Conservation (phyloP, 768 basidiomycete genomes). For the Postia placenta region DNA sequence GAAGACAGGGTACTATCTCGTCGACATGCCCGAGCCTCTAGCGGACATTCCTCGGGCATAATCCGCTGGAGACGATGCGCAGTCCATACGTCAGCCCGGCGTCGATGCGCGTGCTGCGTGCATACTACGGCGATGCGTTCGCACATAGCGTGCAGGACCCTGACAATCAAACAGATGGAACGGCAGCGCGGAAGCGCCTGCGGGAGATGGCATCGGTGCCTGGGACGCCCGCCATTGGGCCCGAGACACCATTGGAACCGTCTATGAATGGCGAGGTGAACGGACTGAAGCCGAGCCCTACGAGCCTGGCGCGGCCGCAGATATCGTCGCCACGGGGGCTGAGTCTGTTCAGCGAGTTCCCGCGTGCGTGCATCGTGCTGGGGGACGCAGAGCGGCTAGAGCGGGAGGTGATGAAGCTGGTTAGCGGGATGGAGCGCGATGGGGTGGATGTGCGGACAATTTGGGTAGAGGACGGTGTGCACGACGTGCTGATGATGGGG, state of each 20-base stretch:
- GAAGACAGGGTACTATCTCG: constrained; percentile 43
- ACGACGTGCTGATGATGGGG: constrained; percentile 40
- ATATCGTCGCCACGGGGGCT: constrained; percentile 28
- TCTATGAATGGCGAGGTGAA: too few species aligned
- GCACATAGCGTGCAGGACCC: constrained; percentile 20
- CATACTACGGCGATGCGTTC: constrained; percentile 27
- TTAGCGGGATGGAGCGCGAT: constrained; percentile 25
- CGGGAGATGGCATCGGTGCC: constrained; percentile 18
- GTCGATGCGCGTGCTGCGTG: constrained; percentile 25
- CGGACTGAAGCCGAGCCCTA: constrained; percentile 17
- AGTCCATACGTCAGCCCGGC: constrained; percentile 30
- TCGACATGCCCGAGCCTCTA: constrained; percentile 47
- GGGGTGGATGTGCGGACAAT: constrained; percentile 20
- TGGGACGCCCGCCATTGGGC: constrained; percentile 11
- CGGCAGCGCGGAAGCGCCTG: constrained; percentile 14
- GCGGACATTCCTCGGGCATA: constrained; percentile 46
- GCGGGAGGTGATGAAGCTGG: constrained; percentile 38
- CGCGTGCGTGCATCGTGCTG: constrained; percentile 37
- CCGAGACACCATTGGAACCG: constrained; percentile 5
- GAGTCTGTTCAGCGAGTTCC: constrained; percentile 40
- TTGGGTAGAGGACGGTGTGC: constrained; percentile 26
- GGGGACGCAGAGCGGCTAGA: constrained; percentile 49
- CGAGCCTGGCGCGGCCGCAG: constrained; percentile 19
- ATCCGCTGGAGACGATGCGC: constrained; percentile 28
- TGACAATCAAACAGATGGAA: constrained; percentile 21